Evolutionary conservation across 345 rosid species (phyloP).

Genomic region (Ceriops tagal): DNA sequence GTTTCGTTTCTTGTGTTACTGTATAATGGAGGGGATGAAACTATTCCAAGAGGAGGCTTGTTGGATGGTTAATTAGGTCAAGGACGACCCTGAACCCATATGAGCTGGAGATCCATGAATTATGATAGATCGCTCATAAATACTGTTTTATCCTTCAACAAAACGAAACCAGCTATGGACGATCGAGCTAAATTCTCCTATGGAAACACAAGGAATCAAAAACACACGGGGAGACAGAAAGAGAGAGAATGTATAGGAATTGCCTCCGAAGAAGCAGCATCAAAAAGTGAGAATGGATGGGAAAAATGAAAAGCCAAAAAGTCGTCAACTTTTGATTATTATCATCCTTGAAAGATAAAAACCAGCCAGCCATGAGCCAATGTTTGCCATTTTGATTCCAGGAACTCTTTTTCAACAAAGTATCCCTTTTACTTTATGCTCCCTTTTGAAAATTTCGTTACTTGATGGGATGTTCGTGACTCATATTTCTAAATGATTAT

Average conservation of each 20-base stretch:
- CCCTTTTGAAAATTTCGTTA: slow-evolving; percentile 16
- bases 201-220: background rate
- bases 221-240: background rate
- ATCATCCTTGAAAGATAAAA: background rate
- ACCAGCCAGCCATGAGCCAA: background rate
- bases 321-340: background rate
- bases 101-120: too few species aligned
- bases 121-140: too few species aligned
- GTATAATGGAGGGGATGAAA: too few species aligned
- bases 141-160: background rate
- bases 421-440: background rate
- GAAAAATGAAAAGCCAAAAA: background rate
- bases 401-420: slow-evolving; percentile 11
- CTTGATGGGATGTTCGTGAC: slow-evolving; percentile 19
- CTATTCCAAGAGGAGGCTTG: too few species aligned
- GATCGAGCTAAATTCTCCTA: background rate
- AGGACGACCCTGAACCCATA: too few species aligned
- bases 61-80: too few species aligned
- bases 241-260: background rate
- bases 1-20: too few species aligned
- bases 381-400: background rate
- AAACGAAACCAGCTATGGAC: background rate
- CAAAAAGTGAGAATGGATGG: background rate
- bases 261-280: background rate
- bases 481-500: slow-evolving; percentile 3